Evolutionary conservation across 345 rosid genomes (phyloP), one percentile per base, ranked within the genome.

Genomic region (Citropsis articulata): DNA sequence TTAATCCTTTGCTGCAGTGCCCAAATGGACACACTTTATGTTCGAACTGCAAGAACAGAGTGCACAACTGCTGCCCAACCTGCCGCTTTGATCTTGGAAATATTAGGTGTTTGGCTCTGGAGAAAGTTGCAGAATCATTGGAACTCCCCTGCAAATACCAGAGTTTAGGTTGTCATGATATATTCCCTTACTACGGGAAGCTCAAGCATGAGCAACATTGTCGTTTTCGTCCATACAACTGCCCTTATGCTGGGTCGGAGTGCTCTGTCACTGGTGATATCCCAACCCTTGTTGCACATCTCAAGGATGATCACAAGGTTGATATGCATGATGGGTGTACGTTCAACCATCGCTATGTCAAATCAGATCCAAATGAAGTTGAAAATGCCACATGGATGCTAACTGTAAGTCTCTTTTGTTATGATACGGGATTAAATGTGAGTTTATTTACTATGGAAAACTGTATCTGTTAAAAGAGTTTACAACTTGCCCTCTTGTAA

Each of bases 331-430:
- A 89, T 80, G 97, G 98, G n/a, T 83, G 91, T 81, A 84, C 92
- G 73, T 94, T 94, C 79, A 90, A 89, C 82, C 95, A 92, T 61
- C 88, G 90, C 67, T 94, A 94, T 72, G 97, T 94, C 67, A 93
- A 94, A 81, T 86, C 90, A n/a, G 89, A 94, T 79, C 94, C 93
- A 24, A 88, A 89, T 66, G 94, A 94, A 77, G 92, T 91, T 48
- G 97, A 94, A 81, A 91, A 92, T 71, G 91, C 92, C 69, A 91
- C 93, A 38, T 89, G 92, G 95, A 91, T 92, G 97, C 85, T 92
- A 22, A 91, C 95, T 0, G 95, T 92, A 84, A 88, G 91, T 83
- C 57, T 66, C 31, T 31, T 38, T 30, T 60, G 9, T 24, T 42
- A 72, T 30, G 21, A n/a, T 53, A 31, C 9, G 30, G n/a, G 38